Conservation (phyloP, 129 eudicot species). For the Centella asiatica region DNA sequence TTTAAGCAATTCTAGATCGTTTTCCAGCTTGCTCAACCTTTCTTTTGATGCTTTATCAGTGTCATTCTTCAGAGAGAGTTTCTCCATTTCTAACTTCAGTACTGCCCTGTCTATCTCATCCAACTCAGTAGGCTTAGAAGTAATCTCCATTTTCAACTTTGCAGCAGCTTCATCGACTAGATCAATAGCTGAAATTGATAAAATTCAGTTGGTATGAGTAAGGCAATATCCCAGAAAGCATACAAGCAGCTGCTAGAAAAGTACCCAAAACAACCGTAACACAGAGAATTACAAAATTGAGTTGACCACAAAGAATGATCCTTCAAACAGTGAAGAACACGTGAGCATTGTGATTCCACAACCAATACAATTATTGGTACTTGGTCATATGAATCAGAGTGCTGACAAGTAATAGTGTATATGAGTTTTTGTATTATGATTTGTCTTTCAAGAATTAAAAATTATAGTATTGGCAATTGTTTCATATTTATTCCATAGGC, state of each 20-base stretch:
- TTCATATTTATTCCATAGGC: too few relatives aligned
- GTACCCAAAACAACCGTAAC: too few relatives aligned
- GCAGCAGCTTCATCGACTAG: slow-evolving; percentile 98
- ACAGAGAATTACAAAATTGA: neutral
- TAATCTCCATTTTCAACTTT: slow-evolving; percentile 87
- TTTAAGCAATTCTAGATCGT: slow-evolving; percentile 60
- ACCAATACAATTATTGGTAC: too few relatives aligned
- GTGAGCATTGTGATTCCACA: too few relatives aligned
- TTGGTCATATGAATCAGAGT: too few relatives aligned
- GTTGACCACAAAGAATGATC: too few relatives aligned
- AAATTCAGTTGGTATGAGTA: neutral
- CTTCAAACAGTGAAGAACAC: too few relatives aligned
- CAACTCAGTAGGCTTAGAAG: slow-evolving; percentile 89
- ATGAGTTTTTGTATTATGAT: too few relatives aligned
- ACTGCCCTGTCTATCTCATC: slow-evolving; percentile 93
- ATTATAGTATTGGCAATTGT: too few relatives aligned
- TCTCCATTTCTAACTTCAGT: slow-evolving; percentile 92
- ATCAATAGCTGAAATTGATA: slow-evolving; percentile 64
- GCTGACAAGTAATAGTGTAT: too few relatives aligned
- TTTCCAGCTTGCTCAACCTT: slow-evolving; percentile 65
- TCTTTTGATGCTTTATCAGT: slow-evolving; percentile 85
- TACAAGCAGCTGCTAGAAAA: neutral
- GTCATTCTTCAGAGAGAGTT: slow-evolving; percentile 71
- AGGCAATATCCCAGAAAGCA: neutral
- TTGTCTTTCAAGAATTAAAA: too few relatives aligned